Evolutionary conservation across 2,329 filamentous ascomycete species (phyloP).

Genomic region (Fusarium floridanum): DNA sequence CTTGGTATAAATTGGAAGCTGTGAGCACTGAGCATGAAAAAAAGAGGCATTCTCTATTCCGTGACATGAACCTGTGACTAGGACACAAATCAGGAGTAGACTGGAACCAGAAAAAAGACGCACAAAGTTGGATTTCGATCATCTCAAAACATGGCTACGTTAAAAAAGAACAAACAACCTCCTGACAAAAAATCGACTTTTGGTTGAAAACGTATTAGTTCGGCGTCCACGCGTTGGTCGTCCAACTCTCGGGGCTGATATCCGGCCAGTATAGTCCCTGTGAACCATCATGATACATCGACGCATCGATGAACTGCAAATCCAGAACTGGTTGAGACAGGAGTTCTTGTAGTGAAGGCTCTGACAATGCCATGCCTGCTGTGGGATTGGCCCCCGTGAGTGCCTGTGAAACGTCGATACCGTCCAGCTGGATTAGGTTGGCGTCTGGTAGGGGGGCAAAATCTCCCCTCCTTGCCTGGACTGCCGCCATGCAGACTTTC

Average conservation of each 20-base stretch:
- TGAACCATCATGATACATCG: slow-evolving; percentile 43
- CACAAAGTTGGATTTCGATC: background rate
- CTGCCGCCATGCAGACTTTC: slow-evolving; percentile 45
- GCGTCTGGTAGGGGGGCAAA: slow-evolving; percentile 8
- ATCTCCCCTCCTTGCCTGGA: slow-evolving; percentile 34
- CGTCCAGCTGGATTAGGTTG: slow-evolving; percentile 27
- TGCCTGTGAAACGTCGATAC: slow-evolving; percentile 31
- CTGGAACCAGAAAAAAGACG: background rate
- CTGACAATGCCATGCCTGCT: slow-evolving; percentile 52
- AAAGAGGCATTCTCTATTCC: background rate
- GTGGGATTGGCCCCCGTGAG: slow-evolving; percentile 39
- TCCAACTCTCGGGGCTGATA: slow-evolving; percentile 45
- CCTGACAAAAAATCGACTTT: background rate
- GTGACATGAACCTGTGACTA: background rate
- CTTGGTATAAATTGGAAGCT: background rate
- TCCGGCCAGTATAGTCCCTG: slow-evolving; percentile 45
- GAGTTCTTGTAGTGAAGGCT: slow-evolving; percentile 53
- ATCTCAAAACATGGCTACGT: background rate
- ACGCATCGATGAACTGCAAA: slow-evolving; percentile 51
- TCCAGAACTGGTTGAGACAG: slow-evolving; percentile 51
- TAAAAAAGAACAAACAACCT: background rate
- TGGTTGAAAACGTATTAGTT: background rate
- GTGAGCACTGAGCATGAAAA: background rate
- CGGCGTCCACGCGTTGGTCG: slow-evolving; percentile 34
- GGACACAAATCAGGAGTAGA: background rate